Base-by-base conservation (phyloP, 2,329 filamentous ascomycete genomes). In the Scytalidium lignicola region DNA sequence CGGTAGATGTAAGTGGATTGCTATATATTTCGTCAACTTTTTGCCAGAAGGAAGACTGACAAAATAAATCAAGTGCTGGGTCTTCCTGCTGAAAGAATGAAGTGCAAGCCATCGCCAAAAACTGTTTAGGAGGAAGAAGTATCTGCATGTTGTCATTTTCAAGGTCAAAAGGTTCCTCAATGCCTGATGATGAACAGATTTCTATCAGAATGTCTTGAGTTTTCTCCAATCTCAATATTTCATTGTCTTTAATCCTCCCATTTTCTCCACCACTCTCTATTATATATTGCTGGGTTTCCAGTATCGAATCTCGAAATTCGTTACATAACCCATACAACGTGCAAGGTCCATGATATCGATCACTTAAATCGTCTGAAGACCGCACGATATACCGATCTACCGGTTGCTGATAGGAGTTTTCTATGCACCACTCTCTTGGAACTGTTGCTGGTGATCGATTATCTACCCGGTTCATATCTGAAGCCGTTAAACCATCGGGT, bases 91-190 rank as follows among this genome's bases (percentile, higher is more conserved):
- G 41, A 23, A 43, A 43, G 21, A 43, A 43, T 22, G 15, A n/a
- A 19, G 41, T n/a, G 17, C 21, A 23, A n/a, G 41, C 41, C 41
- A 43, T 19, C n/a, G 20, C 15, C 21, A 43, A 22, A 19, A 43
- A 43, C 20, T 43, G 41, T n/a, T 43, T 43, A 8, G 41, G 41
- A 43, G 41, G 41, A 43, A 43, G 41, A 26, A 6, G 10, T 43
- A 22, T 43, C 10, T 13, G 17, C 18, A 22, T 5, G 20, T 43
- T 18, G 22, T 22, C 20, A 20, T 19, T n/a, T 20, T n/a, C 17
- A 43, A 20, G 17, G 15, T 20, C 17, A n/a, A 43, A 19, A 6
- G 20, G 17, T n/a, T 43, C 21, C 22, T 43, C 41, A 5, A n/a
- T 8, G 15, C 17, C 20, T 18, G 41, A 12, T n/a, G 17, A 18